Conservation (phyloP, 2,329 filamentous ascomycete species). For the Diaporthe sp. region DNA sequence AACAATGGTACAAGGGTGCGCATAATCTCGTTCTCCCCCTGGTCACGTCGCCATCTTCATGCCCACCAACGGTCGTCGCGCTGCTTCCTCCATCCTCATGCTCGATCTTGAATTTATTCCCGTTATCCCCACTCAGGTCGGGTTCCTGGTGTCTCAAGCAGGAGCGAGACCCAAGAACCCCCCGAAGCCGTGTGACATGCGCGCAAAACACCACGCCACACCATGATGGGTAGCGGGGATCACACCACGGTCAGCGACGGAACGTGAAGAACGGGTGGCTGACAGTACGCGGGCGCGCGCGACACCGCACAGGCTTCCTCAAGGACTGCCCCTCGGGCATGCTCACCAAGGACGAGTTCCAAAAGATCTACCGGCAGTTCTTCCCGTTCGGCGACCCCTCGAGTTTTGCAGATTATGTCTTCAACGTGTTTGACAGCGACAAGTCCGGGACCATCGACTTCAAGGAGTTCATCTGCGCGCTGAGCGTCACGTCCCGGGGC, state of each 20-base stretch:
- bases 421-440: slow-evolving; percentile 98
- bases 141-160: background rate
- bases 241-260: background rate
- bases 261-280: background rate
- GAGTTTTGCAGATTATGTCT: slow-evolving; percentile 98
- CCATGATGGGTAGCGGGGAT: too few relatives aligned
- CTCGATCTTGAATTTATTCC: background rate
- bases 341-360: slow-evolving; percentile 98
- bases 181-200: slow-evolving; percentile 3
- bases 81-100: background rate
- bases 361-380: slow-evolving; percentile 99
- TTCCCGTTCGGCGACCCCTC: slow-evolving; percentile 98
- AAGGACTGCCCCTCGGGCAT: slow-evolving; percentile 98
- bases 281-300: slow-evolving; percentile 28
- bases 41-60: background rate
- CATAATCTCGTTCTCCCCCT: background rate
- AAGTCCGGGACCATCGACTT: slow-evolving; percentile 99
- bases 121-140: background rate
- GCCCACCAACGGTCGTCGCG: background rate
- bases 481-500: slow-evolving; percentile 95
- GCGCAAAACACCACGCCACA: background rate
- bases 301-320: slow-evolving; percentile 80
- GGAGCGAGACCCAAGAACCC: background rate
- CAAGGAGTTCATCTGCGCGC: slow-evolving; percentile 98
- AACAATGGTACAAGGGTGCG: slow-evolving; percentile 99